Base-by-base conservation (phyloP, 2,329 filamentous ascomycete genomes). In the Pseudogymnoascus sp. region DNA sequence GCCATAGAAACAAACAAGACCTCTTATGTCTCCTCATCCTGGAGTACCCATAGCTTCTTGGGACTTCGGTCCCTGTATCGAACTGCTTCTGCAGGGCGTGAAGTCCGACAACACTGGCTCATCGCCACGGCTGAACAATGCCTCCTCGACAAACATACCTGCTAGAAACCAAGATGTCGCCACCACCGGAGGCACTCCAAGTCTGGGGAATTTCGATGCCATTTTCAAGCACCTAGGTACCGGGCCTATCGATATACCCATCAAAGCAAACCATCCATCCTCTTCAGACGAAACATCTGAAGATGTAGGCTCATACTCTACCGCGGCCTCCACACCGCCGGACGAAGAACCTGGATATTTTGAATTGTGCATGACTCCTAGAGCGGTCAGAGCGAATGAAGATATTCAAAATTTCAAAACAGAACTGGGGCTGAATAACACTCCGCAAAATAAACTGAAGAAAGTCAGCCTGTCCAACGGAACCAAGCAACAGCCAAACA, bases 1-100 rank as follows among this genome's bases (percentile, higher is more conserved):
- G 18, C 49, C 16, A 18, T 55, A 55, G 49, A 55, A 55, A 55
- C 49, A 55, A 55, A 55, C 49, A 55, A 55, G 16, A 21, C 16
- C 49, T 55, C 49, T 55, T 33, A 55, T 55, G 49, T 55, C 49
- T 33, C 49, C 49, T 55, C 49, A 33, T 55, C 49, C 49, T 55
- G 49, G 49, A 55, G 49, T 12, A 5, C 16, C 49, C 8, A 33
- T 12, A 33, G 49, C 49, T 33, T 33, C 49, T 21, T 55, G 49
- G 49, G 49, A 55, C 49, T 55, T 55, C 28, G 49, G 49, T 21
- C 49, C 49, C 28, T 55, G 49, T 14, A 55, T 55, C n/a, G 49
- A 55, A 33, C 49, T 55, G 25, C 49, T 55, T 7, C 1, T 55
- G 28, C 28, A 55, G 16, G 49, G 49, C n/a, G 49, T 33, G 28